Base-by-base conservation (phyloP, 352 stramenopile genomes). In the Phytophthora sp. region DNA sequence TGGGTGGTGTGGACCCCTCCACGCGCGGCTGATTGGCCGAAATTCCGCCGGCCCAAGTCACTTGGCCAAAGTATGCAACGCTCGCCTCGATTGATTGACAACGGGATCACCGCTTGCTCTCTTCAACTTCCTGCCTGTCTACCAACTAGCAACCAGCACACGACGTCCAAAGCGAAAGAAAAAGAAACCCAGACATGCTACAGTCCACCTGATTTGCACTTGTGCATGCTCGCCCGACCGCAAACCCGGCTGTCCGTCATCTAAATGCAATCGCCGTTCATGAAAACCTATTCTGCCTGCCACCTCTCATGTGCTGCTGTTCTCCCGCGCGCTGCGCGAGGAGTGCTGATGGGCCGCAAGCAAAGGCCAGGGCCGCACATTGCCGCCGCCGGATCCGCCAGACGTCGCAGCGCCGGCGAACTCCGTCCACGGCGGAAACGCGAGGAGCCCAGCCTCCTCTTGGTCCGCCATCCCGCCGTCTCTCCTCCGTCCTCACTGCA, bases 261-360 rank as follows among this genome's bases (percentile, higher is more conserved):
- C 65, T 65, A 74, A 72, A 72, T 72, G 63, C 63, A 71, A 74
- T 69, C 53, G 45, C 63, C 63, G 45, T 67, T 67, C 57, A 68
- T 63, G 50, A 69, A 69, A 73, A 58, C 58, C 63, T 67, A 62
- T 63, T 20, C 50, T 55, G 45, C 57, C 54, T 50, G 12, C 43
- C 32, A 46, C 50, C 32, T 57, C 43, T 62, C 37, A 34, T 61
- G 50, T 64, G 56, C 31, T 68, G 63, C 34, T 57, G 31, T 50
- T 56, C 39, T 37, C 42, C 44, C 43, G 51, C 50, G 59, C 59
- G 50, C 42, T 35, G 43, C 32, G 42, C 51, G 42, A 62, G 28
- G 43, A 68, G 51, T 58, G 43, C 44, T 39, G 31, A 51, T 30
- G 43, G 30, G 59, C 48, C 38, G 42, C 46, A 59, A 65, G 28